These are phyloP conservation scores for Aspergillus neotritici DNA, from an alignment of 2,329 filamentous ascomycete genomes.

Conservation along the genomic window DNA sequence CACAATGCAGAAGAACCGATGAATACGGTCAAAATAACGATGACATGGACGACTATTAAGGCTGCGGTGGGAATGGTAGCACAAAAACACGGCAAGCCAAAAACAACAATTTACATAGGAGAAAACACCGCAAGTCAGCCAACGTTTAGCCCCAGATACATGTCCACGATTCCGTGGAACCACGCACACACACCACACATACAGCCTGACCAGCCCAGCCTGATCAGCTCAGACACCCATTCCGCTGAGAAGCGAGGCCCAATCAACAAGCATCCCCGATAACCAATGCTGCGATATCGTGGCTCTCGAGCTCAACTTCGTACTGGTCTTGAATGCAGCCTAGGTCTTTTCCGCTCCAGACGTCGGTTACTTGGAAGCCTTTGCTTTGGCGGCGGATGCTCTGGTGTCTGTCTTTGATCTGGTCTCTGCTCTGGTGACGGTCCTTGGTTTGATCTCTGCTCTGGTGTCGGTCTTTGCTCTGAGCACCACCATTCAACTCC, in stretches of 20 bases:
- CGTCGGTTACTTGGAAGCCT: constrained; percentile 23
- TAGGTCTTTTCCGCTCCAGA: constrained; percentile 26
- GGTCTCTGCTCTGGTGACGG: constrained; percentile 18
- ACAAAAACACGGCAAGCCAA: no score
- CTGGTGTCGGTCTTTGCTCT: constrained; percentile 22
- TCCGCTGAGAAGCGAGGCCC: no score
- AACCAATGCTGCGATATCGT: constrained; percentile 29
- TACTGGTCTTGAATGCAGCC: constrained; percentile 26
- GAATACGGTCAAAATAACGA: no score
- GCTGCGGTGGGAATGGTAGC: no score
- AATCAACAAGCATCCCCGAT: constrained; percentile 14
- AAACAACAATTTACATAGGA: no score
- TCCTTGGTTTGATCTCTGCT: constrained; percentile 18
- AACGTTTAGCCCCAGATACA: no score
- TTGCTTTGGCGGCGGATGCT: not conserved
- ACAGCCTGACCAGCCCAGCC: no score
- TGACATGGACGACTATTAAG: no score
- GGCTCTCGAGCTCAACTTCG: constrained; percentile 19
- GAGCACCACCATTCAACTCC: constrained; percentile 14
- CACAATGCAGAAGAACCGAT: no score
- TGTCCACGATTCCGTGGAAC: no score
- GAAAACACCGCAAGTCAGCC: no score
- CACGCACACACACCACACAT: no score
- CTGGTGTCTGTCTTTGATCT: not conserved
- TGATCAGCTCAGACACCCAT: not conserved